Base-by-base conservation (phyloP, 495 filamentous ascomycete species). In the Glarea lozoyensis region DNA sequence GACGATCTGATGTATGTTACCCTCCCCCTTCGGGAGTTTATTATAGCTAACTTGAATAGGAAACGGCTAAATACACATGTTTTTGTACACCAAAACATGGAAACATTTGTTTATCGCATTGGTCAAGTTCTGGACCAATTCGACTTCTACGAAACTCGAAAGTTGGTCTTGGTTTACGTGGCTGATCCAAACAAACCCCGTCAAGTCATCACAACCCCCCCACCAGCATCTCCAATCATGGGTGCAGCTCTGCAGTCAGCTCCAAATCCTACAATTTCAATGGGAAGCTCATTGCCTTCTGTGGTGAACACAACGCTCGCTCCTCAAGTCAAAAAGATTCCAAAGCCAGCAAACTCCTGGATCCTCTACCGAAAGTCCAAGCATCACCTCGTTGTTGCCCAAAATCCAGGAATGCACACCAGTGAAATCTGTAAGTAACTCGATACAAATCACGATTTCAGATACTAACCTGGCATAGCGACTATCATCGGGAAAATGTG, bases 351-450 rank as follows among this genome's bases (percentile, higher is more conserved):
- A 6, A 73, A 73, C 50, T 58, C 58, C 2, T 71, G 63, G 37
- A 71, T 71, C 38, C 48, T 70, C 25, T 73, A 66, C 39, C 63
- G 69, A 11, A 57, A 68, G 40, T 45, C 60, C 31, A 49, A 65
- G 31, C 66, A 69, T 42, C 50, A 56, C 5, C 27, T 30, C 10
- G 38, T 66, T 24, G 63, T 62, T 35, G 56, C 43, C n/a, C 41
- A 51, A 16, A 55, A 69, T 23, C 68, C 66, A 16, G 54, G 55
- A 10, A 41, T 66, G 6, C 61, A 60, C 6, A 72, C 65, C 42
- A 68, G 63, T 33, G 50, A 70, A 10, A 69, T 72, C 19, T 72
- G 69, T 74, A 58, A 60, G 67, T 64, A 6, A 4, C 23, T 23
- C 13, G 1, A 3, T 27, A 11, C 18, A 10, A 31, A 10, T 12